A percentile compares a stretch with the other conserved stretches of the same genome.
These are phyloP conservation scores for Mucor irregularis DNA, from an alignment of 371 early-diverging fungal species.

Conservation along the genomic window DNA sequence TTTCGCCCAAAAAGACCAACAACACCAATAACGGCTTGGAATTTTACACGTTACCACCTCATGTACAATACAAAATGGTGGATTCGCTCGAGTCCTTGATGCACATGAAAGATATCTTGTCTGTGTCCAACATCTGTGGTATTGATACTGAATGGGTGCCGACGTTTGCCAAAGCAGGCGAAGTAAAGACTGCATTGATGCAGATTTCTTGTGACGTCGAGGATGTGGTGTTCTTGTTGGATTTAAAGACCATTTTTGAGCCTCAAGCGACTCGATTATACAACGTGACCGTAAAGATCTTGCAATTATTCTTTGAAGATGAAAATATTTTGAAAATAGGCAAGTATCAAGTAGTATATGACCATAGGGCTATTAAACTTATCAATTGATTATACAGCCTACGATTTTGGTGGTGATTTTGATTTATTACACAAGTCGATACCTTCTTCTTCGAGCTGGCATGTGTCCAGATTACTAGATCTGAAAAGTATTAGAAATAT, in stretches of 20 bases:
- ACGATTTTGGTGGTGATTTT: conserved; percentile 48
- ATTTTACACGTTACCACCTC: conserved; percentile 31
- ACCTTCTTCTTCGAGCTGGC: conserved; percentile 33
- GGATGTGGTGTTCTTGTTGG: conserved; percentile 37
- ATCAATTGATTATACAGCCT: conserved; percentile 20
- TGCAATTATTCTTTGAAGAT: conserved; percentile 32
- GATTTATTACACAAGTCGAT: conserved; percentile 27
- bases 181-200: conserved; percentile 39
- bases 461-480: conserved; percentile 27
- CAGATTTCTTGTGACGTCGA: conserved; percentile 41
- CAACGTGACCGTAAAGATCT: conserved; percentile 20
- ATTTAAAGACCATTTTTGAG: conserved; percentile 30
- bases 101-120: conserved; percentile 27
- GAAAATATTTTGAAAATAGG: conserved; percentile 34
- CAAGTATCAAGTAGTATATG: not conserved
- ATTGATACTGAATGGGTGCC: conserved; percentile 56
- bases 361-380: not conserved
- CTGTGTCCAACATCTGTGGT: conserved; percentile 26
- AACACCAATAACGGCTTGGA: not conserved
- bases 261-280: conserved; percentile 23
- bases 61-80: conserved; percentile 28
- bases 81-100: conserved; percentile 26
- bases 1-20: not conserved
- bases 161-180: conserved; percentile 27
- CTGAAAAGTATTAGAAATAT: conserved; percentile 18